Evolutionary conservation across 768 basidiomycete genomes (phyloP).

Genomic region (Trametes cingulata): DNA sequence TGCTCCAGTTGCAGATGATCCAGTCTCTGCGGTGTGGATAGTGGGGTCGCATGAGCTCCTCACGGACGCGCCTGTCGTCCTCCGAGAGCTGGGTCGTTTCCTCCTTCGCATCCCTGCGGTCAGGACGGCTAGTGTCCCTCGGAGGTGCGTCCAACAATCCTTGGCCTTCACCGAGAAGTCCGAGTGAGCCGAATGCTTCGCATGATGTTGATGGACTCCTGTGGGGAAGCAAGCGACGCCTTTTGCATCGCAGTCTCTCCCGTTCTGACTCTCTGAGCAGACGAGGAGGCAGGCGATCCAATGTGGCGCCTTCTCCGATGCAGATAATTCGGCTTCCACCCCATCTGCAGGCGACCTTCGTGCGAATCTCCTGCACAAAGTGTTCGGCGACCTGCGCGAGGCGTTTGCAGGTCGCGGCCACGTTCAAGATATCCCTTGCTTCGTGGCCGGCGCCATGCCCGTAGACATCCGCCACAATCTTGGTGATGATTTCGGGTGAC

Average conservation of each 20-base stretch:
- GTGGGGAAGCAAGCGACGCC: too few relatives aligned
- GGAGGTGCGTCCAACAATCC: not conserved
- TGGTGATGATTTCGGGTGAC: not conserved
- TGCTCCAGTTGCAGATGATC: slow-evolving; percentile 2
- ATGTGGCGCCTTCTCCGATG: not conserved
- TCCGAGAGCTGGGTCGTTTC: not conserved
- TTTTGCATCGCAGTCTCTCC: not conserved
- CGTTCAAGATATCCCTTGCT: not conserved
- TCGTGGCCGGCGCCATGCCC: not conserved
- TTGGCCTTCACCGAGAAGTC: too few relatives aligned
- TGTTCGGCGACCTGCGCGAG: not conserved
- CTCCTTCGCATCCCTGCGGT: not conserved
- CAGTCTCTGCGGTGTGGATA: not conserved
- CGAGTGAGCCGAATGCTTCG: too few relatives aligned
- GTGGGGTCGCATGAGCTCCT: not conserved
- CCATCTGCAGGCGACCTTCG: not conserved
- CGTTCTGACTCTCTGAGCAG: not conserved
- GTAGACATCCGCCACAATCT: not conserved
- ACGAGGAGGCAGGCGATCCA: not conserved
- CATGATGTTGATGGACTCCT: too few relatives aligned
- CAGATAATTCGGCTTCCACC: not conserved
- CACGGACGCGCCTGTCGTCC: not conserved
- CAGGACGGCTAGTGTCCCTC: not conserved
- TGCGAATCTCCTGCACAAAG: not conserved
- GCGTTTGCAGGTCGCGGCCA: slow-evolving; percentile 3